These are phyloP conservation scores for Logfia minima DNA, from an alignment of 129 eudicot species.

Conservation along the genomic window DNA sequence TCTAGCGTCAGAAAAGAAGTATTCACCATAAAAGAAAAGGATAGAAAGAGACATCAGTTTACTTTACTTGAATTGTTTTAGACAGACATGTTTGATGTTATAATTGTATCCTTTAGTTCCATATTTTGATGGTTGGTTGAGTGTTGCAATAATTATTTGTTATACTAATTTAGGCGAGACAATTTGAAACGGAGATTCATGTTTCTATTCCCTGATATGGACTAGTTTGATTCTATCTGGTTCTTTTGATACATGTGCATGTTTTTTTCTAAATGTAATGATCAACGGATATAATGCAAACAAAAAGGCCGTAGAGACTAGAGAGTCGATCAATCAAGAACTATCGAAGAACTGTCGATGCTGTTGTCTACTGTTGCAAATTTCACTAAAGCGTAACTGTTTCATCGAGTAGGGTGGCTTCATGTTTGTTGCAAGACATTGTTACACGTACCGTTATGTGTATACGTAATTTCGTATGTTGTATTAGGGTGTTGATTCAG, in stretches of 20 bases:
- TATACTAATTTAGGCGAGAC: constrained; percentile 20
- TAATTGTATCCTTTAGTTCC: constrained; percentile 11
- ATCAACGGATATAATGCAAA: not conserved
- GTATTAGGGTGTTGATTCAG: too few species aligned
- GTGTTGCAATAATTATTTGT: not conserved
- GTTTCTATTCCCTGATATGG: constrained; percentile 5
- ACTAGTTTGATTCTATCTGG: not conserved
- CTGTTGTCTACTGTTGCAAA: too few species aligned
- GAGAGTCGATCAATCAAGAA: too few species aligned
- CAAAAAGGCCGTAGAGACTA: too few species aligned
- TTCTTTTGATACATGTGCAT: not conserved
- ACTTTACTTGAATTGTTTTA: constrained; percentile 24
- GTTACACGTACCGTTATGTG: too few species aligned
- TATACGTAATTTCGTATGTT: too few species aligned
- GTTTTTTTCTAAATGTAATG: not conserved
- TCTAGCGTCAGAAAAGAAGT: constrained; percentile 9
- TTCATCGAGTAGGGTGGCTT: too few species aligned
- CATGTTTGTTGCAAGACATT: too few species aligned
- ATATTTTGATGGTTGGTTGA: constrained; percentile 1
- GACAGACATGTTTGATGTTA: constrained; percentile 36
- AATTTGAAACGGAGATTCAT: not conserved
- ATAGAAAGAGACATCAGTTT: constrained; percentile 21
- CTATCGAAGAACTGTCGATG: too few species aligned
- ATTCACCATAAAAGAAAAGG: constrained; percentile 13
- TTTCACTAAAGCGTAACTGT: too few species aligned